These are phyloP conservation scores for Vigna radiata DNA, from an alignment of 306 rosid species.

Conservation along the genomic window DNA sequence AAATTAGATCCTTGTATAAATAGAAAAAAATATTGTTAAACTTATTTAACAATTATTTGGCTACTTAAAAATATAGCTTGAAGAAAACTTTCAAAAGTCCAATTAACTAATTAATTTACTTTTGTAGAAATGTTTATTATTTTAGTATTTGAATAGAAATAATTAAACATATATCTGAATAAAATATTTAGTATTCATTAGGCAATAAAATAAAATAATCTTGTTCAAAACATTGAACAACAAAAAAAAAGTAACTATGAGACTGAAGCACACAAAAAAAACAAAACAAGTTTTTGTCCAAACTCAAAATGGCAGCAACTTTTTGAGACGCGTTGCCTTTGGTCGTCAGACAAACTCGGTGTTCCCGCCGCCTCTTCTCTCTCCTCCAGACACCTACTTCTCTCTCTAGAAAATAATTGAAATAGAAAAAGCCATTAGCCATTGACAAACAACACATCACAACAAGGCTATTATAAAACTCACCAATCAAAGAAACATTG, in stretches of 20 bases:
- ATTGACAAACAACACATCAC: neutral
- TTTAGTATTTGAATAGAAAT: no score
- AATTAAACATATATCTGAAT: no score
- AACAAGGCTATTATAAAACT: conserved; percentile 36
- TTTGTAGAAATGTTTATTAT: no score
- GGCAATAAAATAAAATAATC: neutral
- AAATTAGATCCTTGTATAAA: no score
- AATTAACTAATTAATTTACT: no score
- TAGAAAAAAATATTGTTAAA: no score
- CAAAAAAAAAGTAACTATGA: neutral
- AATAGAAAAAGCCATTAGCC: neutral
- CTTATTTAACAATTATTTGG: no score
- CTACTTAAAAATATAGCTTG: no score
- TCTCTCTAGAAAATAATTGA: neutral
- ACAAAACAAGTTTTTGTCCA: conserved; percentile 4
- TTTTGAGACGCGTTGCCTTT: conserved; percentile 50
- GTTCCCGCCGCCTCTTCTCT: conserved; percentile 66
- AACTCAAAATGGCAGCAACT: conserved; percentile 15
- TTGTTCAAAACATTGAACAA: neutral
- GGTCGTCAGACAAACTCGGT: conserved; percentile 17
- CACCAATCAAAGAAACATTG: conserved; percentile 8
- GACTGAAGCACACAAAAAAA: conserved; percentile 12
- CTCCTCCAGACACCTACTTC: neutral
- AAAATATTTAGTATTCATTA: no score
- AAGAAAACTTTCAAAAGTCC: no score